phyloP scores from a whole-genome alignment of 1,284 basidiomycete genomes.

The Coniferiporia weirii region DNA sequence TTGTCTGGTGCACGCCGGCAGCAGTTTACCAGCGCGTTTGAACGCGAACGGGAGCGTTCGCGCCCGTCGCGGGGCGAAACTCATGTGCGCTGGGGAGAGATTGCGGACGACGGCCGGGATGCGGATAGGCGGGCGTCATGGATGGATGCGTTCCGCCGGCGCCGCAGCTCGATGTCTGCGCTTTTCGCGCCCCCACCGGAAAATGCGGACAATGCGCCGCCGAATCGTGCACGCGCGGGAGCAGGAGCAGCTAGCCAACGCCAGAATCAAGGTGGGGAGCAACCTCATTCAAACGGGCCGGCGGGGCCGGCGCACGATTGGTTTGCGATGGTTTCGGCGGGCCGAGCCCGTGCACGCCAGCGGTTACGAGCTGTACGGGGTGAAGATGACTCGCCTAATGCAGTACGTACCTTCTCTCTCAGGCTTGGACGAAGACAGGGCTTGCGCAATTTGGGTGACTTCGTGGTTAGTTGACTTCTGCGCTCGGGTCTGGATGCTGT shows the following conservation, averaged over 20 bases:
- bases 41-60: slow-evolving; percentile 11
- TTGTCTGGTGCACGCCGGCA: slow-evolving; percentile 21
- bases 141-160: not conserved
- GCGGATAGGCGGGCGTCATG: not conserved
- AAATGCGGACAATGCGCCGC: slow-evolving; percentile 16
- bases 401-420: slow-evolving; percentile 2
- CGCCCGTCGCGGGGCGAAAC: not conserved
- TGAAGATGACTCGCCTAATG: not conserved
- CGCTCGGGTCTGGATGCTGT: not conserved
- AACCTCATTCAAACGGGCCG: not conserved
- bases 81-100: slow-evolving; percentile 14
- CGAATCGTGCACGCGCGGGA: slow-evolving; percentile 5
- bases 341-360: not conserved
- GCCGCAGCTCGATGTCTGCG: slow-evolving; percentile 1
- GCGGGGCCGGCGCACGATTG: not conserved
- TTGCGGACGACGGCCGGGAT: slow-evolving; percentile 7
- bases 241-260: not conserved
- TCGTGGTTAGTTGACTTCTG: slow-evolving; percentile 41
- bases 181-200: slow-evolving; percentile 16
- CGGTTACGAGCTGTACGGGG: not conserved
- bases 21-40: slow-evolving; percentile 22
- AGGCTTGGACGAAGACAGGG: not conserved
- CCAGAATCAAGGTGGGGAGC: not conserved
- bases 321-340: slow-evolving; percentile 7
- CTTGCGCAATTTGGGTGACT: slow-evolving; percentile 48